Percentiles rank a stretch among this genome's conserved stretches.
These are phyloP conservation scores for Coniosporium tulheliwenetii DNA, from an alignment of 2,329 filamentous ascomycete genomes.

Conservation along the genomic window DNA sequence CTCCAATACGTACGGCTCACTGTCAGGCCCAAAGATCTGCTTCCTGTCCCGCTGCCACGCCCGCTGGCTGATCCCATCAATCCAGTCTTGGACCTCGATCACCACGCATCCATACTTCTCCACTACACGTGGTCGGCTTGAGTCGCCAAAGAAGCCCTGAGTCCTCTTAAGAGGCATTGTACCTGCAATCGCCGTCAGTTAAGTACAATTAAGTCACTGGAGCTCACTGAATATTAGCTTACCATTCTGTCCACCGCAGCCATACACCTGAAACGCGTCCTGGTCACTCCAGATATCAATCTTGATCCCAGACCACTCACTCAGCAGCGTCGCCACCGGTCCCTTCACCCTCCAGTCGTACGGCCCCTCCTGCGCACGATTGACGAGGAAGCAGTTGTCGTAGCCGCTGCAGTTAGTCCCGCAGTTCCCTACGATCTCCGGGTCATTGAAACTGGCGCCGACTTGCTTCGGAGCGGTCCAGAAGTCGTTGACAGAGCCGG, in stretches of 20 bases:
- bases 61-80: conserved; percentile 84
- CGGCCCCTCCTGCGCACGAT: conserved; percentile 37
- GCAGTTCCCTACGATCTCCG: conserved; percentile 56
- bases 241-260: conserved; percentile 64
- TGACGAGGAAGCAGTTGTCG: conserved; percentile 59
- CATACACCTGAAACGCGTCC: conserved; percentile 77
- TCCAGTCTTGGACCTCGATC: conserved; percentile 85
- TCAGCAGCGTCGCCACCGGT: conserved; percentile 51
- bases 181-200: conserved; percentile 14
- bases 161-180: conserved; percentile 51
- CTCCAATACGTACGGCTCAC: conserved; percentile 26
- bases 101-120: conserved; percentile 73
- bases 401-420: conserved; percentile 73
- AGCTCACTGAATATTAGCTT: conserved; percentile 19
- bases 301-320: conserved; percentile 66
- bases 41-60: conserved; percentile 57
- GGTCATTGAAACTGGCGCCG: conserved; percentile 49
- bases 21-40: conserved; percentile 31
- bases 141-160: conserved; percentile 42
- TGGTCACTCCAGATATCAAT: conserved; percentile 73
- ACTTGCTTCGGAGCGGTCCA: conserved; percentile 71
- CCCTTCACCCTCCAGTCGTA: conserved; percentile 48
- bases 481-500: conserved; percentile 60
- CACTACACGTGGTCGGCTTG: conserved; percentile 44
- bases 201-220: neutral